phyloP scores from a whole-genome alignment of 805 yeast genomes.

The Maudiozyma saulgeensis region DNA sequence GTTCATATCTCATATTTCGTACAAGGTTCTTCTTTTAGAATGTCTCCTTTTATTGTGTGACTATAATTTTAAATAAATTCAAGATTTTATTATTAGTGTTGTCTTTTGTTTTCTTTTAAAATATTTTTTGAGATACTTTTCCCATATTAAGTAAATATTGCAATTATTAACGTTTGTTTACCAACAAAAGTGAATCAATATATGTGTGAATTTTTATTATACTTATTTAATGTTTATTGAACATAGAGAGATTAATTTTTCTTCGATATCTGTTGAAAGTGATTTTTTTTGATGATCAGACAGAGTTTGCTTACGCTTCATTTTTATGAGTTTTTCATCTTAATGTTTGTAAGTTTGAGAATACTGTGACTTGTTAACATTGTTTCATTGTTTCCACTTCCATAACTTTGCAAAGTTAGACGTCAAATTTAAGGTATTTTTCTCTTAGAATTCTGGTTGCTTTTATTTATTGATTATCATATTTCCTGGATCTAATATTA shows the following conservation, averaged over 20 bases:
- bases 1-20: neutral
- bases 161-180: neutral
- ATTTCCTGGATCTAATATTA: neutral
- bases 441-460: slow-evolving; percentile 8
- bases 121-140: too few relatives aligned
- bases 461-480: neutral
- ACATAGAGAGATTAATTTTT: neutral
- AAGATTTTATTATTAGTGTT: too few relatives aligned
- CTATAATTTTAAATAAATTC: neutral
- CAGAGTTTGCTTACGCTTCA: neutral
- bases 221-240: neutral
- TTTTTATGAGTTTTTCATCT: slow-evolving; percentile 18
- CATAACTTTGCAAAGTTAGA: slow-evolving; percentile 20
- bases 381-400: slow-evolving; percentile 22
- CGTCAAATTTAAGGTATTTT: slow-evolving; percentile 14
- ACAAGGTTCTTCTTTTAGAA: neutral
- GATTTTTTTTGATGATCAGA: neutral
- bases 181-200: neutral
- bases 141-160: too few relatives aligned
- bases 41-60: neutral
- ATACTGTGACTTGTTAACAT: slow-evolving; percentile 13
- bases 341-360: slow-evolving; percentile 11
- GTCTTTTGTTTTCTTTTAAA: too few relatives aligned
- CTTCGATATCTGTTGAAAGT: too few relatives aligned
- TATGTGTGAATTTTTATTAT: too few relatives aligned